Evolutionary conservation across 2,329 filamentous ascomycete genomes (phyloP).

Genomic region (Emmonsiellopsis sp.): DNA sequence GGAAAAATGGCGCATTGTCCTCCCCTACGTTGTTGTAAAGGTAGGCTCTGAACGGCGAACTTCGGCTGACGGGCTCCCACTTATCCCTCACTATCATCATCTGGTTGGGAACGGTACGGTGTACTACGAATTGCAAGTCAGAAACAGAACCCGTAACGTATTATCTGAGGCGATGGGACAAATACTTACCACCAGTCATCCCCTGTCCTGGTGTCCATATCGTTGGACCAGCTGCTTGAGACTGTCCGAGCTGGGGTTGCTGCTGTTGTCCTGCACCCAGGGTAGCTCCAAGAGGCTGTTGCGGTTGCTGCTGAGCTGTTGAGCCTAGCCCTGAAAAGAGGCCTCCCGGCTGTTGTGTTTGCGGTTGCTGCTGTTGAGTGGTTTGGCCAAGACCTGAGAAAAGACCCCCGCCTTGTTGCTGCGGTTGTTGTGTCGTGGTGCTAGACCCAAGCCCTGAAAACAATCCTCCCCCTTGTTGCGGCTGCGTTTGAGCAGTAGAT

Average conservation of each 20-base stretch:
- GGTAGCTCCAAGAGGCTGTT: conserved; percentile 18
- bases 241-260: conserved; percentile 28
- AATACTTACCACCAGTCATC: conserved; percentile 30
- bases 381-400: conserved; percentile 30
- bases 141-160: background rate
- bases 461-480: conserved; percentile 29
- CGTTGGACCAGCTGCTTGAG: conserved; percentile 28
- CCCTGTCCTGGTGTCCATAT: conserved; percentile 37
- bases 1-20: conserved; percentile 53
- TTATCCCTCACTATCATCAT: conserved; percentile 53
- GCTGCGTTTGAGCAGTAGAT: conserved; percentile 30
- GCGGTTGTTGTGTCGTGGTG: conserved; percentile 35
- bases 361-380: conserved; percentile 23
- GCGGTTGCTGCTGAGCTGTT: conserved; percentile 18
- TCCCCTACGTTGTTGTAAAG: conserved; percentile 55
- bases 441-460: conserved; percentile 29
- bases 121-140: conserved; percentile 29
- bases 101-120: conserved; percentile 53
- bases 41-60: conserved; percentile 51
- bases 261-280: conserved; percentile 22
- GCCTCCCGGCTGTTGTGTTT: conserved; percentile 27
- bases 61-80: conserved; percentile 47
- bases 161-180: background rate
- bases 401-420: conserved; percentile 24
- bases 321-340: conserved; percentile 12